phyloP scores from a whole-genome alignment of 139 green algal genomes.

The Coelastrella sp. region DNA sequence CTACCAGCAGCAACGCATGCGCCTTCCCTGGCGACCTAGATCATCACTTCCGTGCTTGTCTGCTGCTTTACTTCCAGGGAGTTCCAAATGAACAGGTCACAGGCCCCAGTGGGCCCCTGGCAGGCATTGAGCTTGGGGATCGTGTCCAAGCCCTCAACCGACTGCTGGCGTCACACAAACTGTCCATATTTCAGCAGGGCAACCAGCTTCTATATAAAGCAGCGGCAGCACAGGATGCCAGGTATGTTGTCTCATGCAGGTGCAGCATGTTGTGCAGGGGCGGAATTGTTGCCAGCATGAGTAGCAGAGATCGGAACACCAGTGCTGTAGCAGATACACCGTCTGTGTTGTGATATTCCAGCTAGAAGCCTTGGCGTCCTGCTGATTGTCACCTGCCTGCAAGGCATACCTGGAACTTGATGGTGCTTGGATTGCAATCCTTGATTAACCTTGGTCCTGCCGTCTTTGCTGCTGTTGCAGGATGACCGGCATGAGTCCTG shows the following conservation, averaged over 20 bases:
- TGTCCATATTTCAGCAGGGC: constrained; percentile 52
- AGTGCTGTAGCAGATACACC: background rate
- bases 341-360: too few species aligned
- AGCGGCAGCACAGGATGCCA: constrained; percentile 49
- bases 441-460: too few species aligned
- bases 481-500: constrained; percentile 81
- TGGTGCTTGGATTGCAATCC: too few species aligned
- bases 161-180: constrained; percentile 48
- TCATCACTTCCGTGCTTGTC: background rate
- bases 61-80: background rate
- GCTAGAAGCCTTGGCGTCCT: too few species aligned
- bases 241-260: background rate
- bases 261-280: background rate
- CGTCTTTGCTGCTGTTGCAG: constrained; percentile 49
- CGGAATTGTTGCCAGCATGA: too few species aligned
- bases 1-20: background rate
- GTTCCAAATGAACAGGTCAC: constrained; percentile 14
- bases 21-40: background rate
- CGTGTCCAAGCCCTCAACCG: constrained; percentile 44
- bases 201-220: constrained; percentile 59
- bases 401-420: too few species aligned
- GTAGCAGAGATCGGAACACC: too few species aligned
- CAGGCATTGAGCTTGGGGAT: background rate
- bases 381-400: too few species aligned
- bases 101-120: background rate